Percentiles rank a stretch among this genome's conserved stretches.
phyloP scores from a whole-genome alignment of 805 yeast genomes.

The Metschnikowia rubicola region DNA sequence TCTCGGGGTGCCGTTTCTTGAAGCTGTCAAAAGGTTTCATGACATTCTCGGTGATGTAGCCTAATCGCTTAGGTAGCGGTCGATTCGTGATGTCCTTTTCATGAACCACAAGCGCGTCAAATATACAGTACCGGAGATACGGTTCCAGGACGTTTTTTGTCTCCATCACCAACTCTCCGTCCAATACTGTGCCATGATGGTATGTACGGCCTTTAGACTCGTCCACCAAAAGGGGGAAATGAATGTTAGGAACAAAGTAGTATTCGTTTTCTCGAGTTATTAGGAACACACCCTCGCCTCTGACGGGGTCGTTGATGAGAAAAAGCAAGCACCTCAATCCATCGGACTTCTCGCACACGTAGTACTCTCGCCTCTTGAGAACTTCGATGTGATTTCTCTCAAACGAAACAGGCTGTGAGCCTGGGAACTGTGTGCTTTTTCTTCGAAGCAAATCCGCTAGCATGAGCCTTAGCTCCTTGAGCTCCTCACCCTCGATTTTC shows the following conservation, averaged over 20 bases:
- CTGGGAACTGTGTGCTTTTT: slow-evolving; percentile 66
- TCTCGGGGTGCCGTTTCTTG: slow-evolving; percentile 67
- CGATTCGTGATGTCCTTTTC: slow-evolving; percentile 67
- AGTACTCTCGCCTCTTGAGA: slow-evolving; percentile 69
- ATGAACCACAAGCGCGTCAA: slow-evolving; percentile 86
- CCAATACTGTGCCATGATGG: slow-evolving; percentile 86
- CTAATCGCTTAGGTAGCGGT: slow-evolving; percentile 75
- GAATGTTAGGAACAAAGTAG: slow-evolving; percentile 75
- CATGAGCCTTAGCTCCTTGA: slow-evolving; percentile 61
- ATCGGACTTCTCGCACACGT: slow-evolving; percentile 94
- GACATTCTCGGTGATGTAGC: slow-evolving; percentile 77
- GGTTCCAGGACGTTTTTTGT: slow-evolving; percentile 54
- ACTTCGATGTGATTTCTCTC: slow-evolving; percentile 67
- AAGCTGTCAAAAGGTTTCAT: slow-evolving; percentile 78
- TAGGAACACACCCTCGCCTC: slow-evolving; percentile 84
- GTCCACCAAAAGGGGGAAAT: slow-evolving; percentile 61
- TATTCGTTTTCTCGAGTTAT: slow-evolving; percentile 88
- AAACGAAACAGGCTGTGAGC: slow-evolving; percentile 94
- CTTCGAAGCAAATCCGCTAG: slow-evolving; percentile 62
- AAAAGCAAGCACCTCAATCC: slow-evolving; percentile 84
- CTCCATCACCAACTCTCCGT: slow-evolving; percentile 89
- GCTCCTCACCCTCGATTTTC: slow-evolving; percentile 67
- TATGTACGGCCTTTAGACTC: slow-evolving; percentile 50
- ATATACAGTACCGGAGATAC: slow-evolving; percentile 70
- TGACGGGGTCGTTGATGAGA: slow-evolving; percentile 60